Base-by-base conservation (phyloP, 2,329 filamentous ascomycete species). In the Graphiopsis chlorocephala region DNA sequence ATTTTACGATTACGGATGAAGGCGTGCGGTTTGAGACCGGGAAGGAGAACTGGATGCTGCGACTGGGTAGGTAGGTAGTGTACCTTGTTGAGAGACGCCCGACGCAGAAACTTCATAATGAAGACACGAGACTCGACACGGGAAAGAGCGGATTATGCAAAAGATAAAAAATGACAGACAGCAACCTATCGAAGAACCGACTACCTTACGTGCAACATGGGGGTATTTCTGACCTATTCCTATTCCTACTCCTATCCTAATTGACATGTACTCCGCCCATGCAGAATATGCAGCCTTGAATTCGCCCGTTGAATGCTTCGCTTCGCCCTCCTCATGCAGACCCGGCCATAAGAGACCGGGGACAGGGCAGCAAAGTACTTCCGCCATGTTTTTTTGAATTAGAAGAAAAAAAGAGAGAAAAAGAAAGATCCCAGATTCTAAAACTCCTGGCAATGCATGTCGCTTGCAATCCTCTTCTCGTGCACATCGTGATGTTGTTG, bases 1-100 rank as follows among this genome's bases (percentile, higher is more conserved):
- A 69, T 28, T 69, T 74, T 29, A 64, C 56, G 50, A 68, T 74
- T 26, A 69, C 53, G 28, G 56, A 33, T 7, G 68, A 70, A 25
- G 72, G 72, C 4, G 55, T 71, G 23, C 31, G 33, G 20, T 14
- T 64, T 14, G 53, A 56, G 31, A 56, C n/a, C 5, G 29, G 26
- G 28, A 29, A 17, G 26, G 50, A 53, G 35, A 23, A 10, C 3
- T 45, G n/a, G 23, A 8, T 11, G 38, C 17, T 20, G 38, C n/a
- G 38, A 3, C n/a, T 20, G 7, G 7, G 33, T 38, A 35, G 12
- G 33, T 17, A 17, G 33, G 33, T 38, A 17, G 33, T 38, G 14
- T 20, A 45, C n/a, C 8, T 2, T 8, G 14, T 20, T 20, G n/a
- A 23, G n/a, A 45, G 14, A 45, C n/a, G n/a, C 5, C 38, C 3